phyloP scores from a whole-genome alignment of 2,329 filamentous ascomycete genomes.

The Cercospora sp. region DNA sequence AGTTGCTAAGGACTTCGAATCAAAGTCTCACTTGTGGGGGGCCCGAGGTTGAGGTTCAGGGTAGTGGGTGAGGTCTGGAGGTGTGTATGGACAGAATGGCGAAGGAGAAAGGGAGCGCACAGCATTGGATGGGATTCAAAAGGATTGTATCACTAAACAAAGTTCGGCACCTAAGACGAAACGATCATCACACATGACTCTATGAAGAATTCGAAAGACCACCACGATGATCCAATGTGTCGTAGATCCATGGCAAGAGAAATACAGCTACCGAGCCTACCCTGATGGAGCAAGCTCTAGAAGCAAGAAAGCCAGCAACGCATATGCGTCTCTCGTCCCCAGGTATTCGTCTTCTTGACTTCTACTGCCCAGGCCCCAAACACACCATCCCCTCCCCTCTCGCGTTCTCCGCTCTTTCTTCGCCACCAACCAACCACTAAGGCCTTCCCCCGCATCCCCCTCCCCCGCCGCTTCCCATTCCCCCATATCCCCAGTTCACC shows the following conservation, averaged over 20 bases:
- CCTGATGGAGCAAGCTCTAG: not conserved
- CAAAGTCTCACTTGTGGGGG: not conserved
- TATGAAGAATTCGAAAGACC: not conserved
- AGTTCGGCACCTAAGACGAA: not conserved
- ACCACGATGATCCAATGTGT: not conserved
- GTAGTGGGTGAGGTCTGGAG: not conserved
- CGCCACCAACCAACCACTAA: no score
- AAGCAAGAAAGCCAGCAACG: not conserved
- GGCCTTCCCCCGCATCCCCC: no score
- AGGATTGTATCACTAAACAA: not conserved
- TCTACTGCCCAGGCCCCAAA: no score
- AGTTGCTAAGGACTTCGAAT: not conserved
- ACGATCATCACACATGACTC: not conserved
- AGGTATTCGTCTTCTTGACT: not conserved
- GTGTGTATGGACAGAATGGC: not conserved
- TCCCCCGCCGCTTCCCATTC: no score
- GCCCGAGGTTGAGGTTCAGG: not conserved
- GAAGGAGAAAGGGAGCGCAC: not conserved
- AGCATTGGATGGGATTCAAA: not conserved
- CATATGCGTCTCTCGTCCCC: not conserved
- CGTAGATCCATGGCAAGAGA: not conserved
- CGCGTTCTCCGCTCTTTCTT: not conserved
- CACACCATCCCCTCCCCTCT: not conserved
- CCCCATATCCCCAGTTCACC: no score
- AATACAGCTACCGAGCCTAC: not conserved